Evolutionary conservation across 257 asterid genomes (phyloP).

Genomic region (Solanum chmielewskii): DNA sequence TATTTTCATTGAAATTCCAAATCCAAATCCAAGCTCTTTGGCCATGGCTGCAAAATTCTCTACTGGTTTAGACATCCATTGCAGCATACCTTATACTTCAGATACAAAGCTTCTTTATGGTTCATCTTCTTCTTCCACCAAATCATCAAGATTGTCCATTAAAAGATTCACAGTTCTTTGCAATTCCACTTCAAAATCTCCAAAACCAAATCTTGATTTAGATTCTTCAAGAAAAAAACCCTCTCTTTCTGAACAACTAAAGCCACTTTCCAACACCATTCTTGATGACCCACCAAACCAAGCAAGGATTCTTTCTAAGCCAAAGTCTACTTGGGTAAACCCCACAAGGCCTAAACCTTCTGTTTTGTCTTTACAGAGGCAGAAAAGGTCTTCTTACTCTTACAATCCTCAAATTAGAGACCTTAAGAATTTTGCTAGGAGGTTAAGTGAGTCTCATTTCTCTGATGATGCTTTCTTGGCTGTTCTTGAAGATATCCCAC

Average conservation of each 20-base stretch:
- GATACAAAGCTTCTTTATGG: slow-evolving; percentile 28
- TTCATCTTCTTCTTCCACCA: slow-evolving; percentile 10
- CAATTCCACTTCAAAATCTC: slow-evolving; percentile 23
- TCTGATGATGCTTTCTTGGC: slow-evolving; percentile 39
- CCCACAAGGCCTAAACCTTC: slow-evolving; percentile 80
- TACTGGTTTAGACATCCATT: slow-evolving; percentile 21
- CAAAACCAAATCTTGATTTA: slow-evolving; percentile 27
- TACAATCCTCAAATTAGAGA: slow-evolving; percentile 64
- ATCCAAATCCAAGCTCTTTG: neutral
- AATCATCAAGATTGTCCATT: slow-evolving; percentile 19
- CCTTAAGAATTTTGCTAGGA: slow-evolving; percentile 51
- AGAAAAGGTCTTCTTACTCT: slow-evolving; percentile 42
- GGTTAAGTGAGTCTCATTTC: slow-evolving; percentile 42
- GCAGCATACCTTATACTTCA: slow-evolving; percentile 22
- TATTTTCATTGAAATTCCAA: neutral
- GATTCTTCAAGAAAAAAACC: slow-evolving; percentile 20
- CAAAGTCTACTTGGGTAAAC: slow-evolving; percentile 87
- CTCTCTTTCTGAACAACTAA: slow-evolving; percentile 78
- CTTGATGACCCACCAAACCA: slow-evolving; percentile 55
- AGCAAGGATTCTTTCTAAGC: slow-evolving; percentile 50
- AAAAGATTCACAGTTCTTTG: slow-evolving; percentile 32
- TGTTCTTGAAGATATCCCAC: slow-evolving; percentile 50
- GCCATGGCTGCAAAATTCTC: slow-evolving; percentile 69
- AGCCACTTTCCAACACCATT: slow-evolving; percentile 57
- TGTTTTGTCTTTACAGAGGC: slow-evolving; percentile 80